These are phyloP conservation scores for Cladosporium austrohemisphaericum DNA, from an alignment of 2,329 filamentous ascomycete genomes.

Conservation along the genomic window DNA sequence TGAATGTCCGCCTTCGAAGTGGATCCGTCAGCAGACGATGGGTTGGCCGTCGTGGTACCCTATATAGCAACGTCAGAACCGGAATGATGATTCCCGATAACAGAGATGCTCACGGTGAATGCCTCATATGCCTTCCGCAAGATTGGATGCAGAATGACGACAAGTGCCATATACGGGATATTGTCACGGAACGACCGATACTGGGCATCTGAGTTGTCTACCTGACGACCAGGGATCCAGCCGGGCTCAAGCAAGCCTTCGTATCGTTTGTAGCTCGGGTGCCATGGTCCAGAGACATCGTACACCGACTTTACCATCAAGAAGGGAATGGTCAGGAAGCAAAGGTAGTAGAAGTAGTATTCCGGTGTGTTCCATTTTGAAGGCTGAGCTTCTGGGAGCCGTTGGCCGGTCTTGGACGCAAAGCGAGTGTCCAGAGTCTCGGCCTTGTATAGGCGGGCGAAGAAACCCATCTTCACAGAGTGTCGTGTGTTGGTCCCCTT, in stretches of 20 bases:
- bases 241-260: conserved; percentile 68
- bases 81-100: background rate
- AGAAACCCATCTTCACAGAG: conserved; percentile 9
- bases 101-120: conserved; percentile 23
- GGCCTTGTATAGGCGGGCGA: conserved; percentile 52
- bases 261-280: conserved; percentile 76
- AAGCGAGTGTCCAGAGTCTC: conserved; percentile 70
- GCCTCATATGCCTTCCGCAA: conserved; percentile 68
- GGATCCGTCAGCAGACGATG: background rate
- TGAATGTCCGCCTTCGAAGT: background rate
- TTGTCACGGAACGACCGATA: conserved; percentile 83
- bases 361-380: conserved; percentile 84
- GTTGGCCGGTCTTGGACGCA: conserved; percentile 56
- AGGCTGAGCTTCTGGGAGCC: conserved; percentile 45
- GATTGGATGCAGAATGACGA: conserved; percentile 75
- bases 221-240: conserved; percentile 89
- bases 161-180: conserved; percentile 70
- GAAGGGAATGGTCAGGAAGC: conserved; percentile 66
- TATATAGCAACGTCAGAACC: background rate
- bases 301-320: conserved; percentile 86
- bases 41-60: background rate
- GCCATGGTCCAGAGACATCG: conserved; percentile 79
- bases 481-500: background rate
- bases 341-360: conserved; percentile 74
- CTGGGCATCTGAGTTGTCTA: conserved; percentile 87